These are phyloP conservation scores for Penicillium tannophilum DNA, from an alignment of 495 filamentous ascomycete genomes.

Conservation along the genomic window DNA sequence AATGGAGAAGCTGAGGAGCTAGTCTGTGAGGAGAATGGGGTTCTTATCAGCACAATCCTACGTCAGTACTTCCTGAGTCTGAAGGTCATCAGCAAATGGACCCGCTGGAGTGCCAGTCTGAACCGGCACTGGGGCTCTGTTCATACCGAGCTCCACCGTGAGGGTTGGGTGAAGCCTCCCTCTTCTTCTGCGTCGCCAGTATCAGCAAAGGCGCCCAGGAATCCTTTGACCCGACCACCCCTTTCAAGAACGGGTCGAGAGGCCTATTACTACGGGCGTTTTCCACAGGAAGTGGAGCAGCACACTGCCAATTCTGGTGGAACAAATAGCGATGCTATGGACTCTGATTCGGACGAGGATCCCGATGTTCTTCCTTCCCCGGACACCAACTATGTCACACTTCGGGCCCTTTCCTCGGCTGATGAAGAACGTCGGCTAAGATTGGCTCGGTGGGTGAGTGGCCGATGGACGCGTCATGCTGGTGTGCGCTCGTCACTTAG, in stretches of 20 bases:
- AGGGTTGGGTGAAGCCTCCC: conserved; percentile 41
- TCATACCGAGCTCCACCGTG: conserved; percentile 53
- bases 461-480: conserved; percentile 74
- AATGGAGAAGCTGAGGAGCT: conserved; percentile 75
- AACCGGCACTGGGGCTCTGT: conserved; percentile 64
- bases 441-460: conserved; percentile 61
- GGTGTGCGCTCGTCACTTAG: conserved; percentile 26
- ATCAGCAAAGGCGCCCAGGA: conserved; percentile 31
- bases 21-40: conserved; percentile 81
- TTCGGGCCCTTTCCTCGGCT: conserved; percentile 36
- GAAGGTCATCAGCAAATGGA: conserved; percentile 77
- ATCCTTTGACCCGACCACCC: conserved; percentile 23
- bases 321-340: conserved; percentile 38
- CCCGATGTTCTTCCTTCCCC: conserved; percentile 43
- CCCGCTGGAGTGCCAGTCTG: conserved; percentile 59
- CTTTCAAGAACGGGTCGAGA: conserved; percentile 29
- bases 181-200: conserved; percentile 28
- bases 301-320: conserved; percentile 32
- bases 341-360: conserved; percentile 49
- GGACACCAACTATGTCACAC: conserved; percentile 44
- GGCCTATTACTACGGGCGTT: conserved; percentile 47
- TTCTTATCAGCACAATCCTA: conserved; percentile 80
- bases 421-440: conserved; percentile 44
- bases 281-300: conserved; percentile 40
- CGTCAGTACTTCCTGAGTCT: conserved; percentile 88